phyloP scores from a whole-genome alignment of 2,329 filamentous ascomycete species.

The Apiospora saccharicola region DNA sequence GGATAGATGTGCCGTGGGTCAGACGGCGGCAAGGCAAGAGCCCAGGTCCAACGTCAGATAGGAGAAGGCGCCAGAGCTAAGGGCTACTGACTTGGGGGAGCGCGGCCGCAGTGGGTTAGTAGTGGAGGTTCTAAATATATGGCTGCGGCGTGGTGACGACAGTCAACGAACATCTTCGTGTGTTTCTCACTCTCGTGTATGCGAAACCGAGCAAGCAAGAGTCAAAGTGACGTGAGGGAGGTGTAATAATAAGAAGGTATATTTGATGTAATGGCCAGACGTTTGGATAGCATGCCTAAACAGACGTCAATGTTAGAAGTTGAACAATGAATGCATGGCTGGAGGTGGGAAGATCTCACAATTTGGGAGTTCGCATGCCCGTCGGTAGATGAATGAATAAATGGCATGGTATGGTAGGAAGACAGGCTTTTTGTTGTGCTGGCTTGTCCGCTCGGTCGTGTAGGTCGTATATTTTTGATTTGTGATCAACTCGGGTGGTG shows the following conservation, averaged over 20 bases:
- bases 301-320: neutral
- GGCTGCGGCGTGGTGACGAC: neutral
- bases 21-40: neutral
- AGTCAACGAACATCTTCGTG: neutral
- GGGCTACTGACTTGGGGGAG: neutral
- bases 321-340: neutral
- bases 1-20: neutral
- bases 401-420: neutral
- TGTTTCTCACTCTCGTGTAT: neutral
- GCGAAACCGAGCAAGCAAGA: neutral
- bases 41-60: neutral
- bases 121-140: neutral
- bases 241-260: neutral
- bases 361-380: neutral
- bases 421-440: neutral
- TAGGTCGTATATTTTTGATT: neutral
- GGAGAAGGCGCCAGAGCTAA: neutral
- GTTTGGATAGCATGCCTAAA: neutral
- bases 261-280: neutral
- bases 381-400: neutral
- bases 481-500: slow-evolving; percentile 8
- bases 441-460: neutral
- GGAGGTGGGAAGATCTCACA: neutral
- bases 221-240: neutral
- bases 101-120: neutral